These are phyloP conservation scores for Cetradonia linearis DNA, from an alignment of 495 filamentous ascomycete genomes.

Conservation along the genomic window DNA sequence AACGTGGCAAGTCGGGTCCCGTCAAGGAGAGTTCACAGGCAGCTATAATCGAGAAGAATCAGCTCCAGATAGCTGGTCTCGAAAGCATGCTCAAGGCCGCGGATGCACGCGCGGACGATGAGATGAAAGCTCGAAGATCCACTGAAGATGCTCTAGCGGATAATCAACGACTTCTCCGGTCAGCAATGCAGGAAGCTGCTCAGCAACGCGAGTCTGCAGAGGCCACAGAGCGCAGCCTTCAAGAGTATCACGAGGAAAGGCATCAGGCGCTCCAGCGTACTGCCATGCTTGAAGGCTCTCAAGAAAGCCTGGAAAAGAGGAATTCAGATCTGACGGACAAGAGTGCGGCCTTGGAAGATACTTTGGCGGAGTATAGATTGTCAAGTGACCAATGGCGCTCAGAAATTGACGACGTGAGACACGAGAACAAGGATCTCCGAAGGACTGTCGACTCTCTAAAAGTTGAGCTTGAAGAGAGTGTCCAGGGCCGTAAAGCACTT, in stretches of 20 bases:
- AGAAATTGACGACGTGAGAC: constrained; percentile 43
- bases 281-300: constrained; percentile 51
- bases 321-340: constrained; percentile 51
- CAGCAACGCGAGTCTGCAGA: constrained; percentile 60
- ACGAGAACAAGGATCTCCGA: constrained; percentile 49
- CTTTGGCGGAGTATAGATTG: constrained; percentile 51
- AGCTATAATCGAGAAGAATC: constrained; percentile 39
- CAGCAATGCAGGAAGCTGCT: constrained; percentile 61
- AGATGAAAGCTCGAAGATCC: constrained; percentile 53
- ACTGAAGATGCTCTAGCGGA: constrained; percentile 66
- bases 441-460: constrained; percentile 58
- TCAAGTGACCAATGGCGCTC: constrained; percentile 45
- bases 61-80: constrained; percentile 44
- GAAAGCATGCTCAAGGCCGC: constrained; percentile 44
- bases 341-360: constrained; percentile 47
- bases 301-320: constrained; percentile 53
- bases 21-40: constrained; percentile 25
- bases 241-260: constrained; percentile 44
- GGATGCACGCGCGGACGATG: constrained; percentile 45
- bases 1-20: constrained; percentile 27
- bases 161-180: constrained; percentile 56
- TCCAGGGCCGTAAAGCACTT: constrained; percentile 65
- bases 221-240: constrained; percentile 49
- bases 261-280: constrained; percentile 48
- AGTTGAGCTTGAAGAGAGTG: constrained; percentile 74